Evolutionary conservation across 2,329 filamentous ascomycete species (phyloP), one percentile per base, ranked within the genome.

Genomic region (Alternaria ethzedia): DNA sequence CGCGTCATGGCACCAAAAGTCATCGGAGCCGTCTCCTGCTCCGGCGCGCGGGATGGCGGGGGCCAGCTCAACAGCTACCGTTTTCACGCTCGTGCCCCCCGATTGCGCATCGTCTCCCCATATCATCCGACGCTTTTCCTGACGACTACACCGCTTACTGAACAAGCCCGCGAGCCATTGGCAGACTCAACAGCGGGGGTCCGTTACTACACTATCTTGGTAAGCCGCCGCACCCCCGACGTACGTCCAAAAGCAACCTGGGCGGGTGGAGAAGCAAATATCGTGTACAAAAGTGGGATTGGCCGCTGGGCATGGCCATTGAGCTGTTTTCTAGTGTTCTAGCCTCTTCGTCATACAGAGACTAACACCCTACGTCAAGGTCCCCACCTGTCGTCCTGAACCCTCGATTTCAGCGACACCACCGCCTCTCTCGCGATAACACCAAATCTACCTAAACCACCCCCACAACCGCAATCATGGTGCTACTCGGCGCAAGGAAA

Each of bases 401-500:
- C 47, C 36, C 46, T 55, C 59, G 45, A 54, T 30, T 25, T 28
- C 51, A 28, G 20, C 47, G 28, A 36, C 54, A 50, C 36, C 26
- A 44, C 26, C 13, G 21, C 41, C 15, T 25, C 41, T 45, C 26
- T 63, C 28, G 44, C 57, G 25, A 60, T 41, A 62, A 47, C 26
- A 64, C 32, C 50, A 30, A 28, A 8, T 7, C 23, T 25, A 50
- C 44, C 60, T 63, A 51, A 55, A 55, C 45, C 23, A 54, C 32
- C 12, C 28, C 25, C 50, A 54, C 64, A 32, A 68, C 55, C 65
- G 75, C 74, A 80, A 86, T 75, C 54, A 91, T 91, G 89, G 88
- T 90, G 70, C 86, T 89, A 65, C 86, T 89, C 65, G 87, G 88
- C 77, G 87, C 89, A 68, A 88, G 87, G 79, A 86, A 85, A 76